Conservation (phyloP, 805 yeast genomes). For the Zygotorulaspora chibaensis region DNA sequence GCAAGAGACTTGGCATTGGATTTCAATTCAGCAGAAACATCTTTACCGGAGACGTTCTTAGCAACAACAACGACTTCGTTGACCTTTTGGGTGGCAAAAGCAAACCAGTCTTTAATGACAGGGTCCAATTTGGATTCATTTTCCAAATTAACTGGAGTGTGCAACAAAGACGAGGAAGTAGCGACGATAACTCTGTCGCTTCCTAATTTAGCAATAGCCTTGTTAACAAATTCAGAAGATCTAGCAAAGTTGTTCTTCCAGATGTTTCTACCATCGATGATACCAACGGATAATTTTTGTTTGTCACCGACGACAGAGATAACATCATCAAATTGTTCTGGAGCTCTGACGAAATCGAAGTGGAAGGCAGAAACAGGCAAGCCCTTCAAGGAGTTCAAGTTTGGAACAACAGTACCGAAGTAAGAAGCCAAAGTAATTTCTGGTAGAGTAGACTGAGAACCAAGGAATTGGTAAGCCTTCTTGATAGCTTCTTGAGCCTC, state of each 20-base stretch:
- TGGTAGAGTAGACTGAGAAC: slow-evolving; percentile 64
- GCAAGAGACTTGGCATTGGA: slow-evolving; percentile 84
- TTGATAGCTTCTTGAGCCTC: slow-evolving; percentile 80
- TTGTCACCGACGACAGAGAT: slow-evolving; percentile 57
- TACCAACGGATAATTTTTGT: slow-evolving; percentile 91
- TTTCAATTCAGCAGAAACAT: slow-evolving; percentile 69
- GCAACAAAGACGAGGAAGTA: slow-evolving; percentile 94
- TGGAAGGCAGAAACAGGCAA: slow-evolving; percentile 95
- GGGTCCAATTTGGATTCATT: slow-evolving; percentile 88
- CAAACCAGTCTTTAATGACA: slow-evolving; percentile 95
- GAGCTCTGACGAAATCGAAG: slow-evolving; percentile 92
- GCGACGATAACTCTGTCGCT: slow-evolving; percentile 82
- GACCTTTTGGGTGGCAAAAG: slow-evolving; percentile 96
- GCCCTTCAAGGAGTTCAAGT: slow-evolving; percentile 80
- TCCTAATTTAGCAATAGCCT: slow-evolving; percentile 83
- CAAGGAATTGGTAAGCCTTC: slow-evolving; percentile 76
- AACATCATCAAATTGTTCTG: slow-evolving; percentile 91
- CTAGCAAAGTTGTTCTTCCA: slow-evolving; percentile 95
- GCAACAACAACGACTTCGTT: slow-evolving; percentile 87
- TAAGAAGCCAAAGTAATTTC: slow-evolving; percentile 82
- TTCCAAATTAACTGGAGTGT: slow-evolving; percentile 95
- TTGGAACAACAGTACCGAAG: slow-evolving; percentile 98
- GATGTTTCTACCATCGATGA: slow-evolving; percentile 98
- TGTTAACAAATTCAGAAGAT: slow-evolving; percentile 76
- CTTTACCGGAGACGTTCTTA: slow-evolving; percentile 78